Evolutionary conservation across 257 asterid species (phyloP), one percentile per base, ranked within the genome.

Genomic region (Nicotiana paniculata): DNA sequence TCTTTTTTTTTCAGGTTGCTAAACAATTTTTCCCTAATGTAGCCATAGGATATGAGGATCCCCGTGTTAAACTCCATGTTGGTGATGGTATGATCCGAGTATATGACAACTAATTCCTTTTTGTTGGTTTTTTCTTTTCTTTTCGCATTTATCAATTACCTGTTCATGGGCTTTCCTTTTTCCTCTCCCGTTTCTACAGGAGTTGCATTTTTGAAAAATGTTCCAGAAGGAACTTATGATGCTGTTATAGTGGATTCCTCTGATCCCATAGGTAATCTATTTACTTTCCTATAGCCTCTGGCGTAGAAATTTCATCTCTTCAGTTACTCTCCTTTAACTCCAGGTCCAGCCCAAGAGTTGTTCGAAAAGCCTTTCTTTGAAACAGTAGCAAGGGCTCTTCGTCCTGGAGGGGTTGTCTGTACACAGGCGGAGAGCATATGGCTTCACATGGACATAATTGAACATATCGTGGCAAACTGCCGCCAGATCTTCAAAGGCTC

Each of bases 351-450:
- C 3, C 93, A 95, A 68, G 99, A 95, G 91, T 83, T 95, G 91
- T 95, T 93, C 83, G 98, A 95, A 81, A 95, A 91, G 88, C 98
- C 99, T n/a, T 95, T 95, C 91, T 95, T 95, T 77, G 86, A 88
- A 77, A 90, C 98, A 2, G 91, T 95, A 57, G 93, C 97, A 69
- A 93, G 81, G 85, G 98, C 98, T 84, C 98, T 95, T 81, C 93
- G 99, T 16, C 97, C 97, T 15, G 99, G 99, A 66, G 99, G 99
- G 8, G 98, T 95, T 67, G 90, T 93, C 64, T 92, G 98, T 82
- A 95, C 99, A 62, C 98, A 93, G 86, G 98, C 98, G n/a, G 98
- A 95, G 89, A 95, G 98, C 90, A 93, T 93, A 78, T 95, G 99
- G 99, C 97, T 92, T 85, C 99, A 93, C 90, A 92, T 95, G 99